Evolutionary conservation across 371 early-diverging fungal genomes (phyloP), one percentile per base, ranked within the genome.

Genomic region (Apophysomyces trapeziformis): DNA sequence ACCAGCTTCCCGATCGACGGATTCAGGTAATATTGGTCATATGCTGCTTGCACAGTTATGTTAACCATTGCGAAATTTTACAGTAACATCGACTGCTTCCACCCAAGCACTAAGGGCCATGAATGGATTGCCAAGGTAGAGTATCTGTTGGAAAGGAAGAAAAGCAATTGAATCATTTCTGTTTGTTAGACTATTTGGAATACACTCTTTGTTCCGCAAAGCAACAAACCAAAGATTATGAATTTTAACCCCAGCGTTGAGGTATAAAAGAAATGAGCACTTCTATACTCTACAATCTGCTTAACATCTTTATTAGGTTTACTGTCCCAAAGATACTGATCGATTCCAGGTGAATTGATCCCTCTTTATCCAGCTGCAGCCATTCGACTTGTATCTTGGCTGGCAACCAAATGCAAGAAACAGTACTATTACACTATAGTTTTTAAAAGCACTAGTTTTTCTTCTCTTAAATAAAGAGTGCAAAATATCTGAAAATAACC

Each of bases 1-100:
- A 60, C 68, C 13, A 69, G 68, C 36, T 72, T 75, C 50, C 72
- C 75, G 16, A n/a, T 69, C 13, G 64, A 75, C 7, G 69, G 64
- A 8, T 69, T 75, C 8, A 73, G 69, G 70, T 70, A 66, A 41
- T 41, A 46, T 9, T 38, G n/a, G 18, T 18, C 43, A 54, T 38
- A 0, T 26, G 32, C 2, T 26, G 12, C 11, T 45, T 13, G 41
- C 1, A 8, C 13, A 8, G 13, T 41, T 13, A 11, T 41, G 2
- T 41, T 13, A 8, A 47, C 2, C 18, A 13, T 18, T 45, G 5
- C 1, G 4, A 5, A 35, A 16, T 36, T 4, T 32, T n/a, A 26
- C 21, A 68, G 68, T 46, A 68, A 68, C n/a, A n/a, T 63, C 9
- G 68, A 68, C 38, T 68, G 68, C 38, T 63, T 68, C 60, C 68